These are phyloP conservation scores for Cordyceps javanica DNA, from an alignment of 2,329 filamentous ascomycete genomes.

Conservation along the genomic window DNA sequence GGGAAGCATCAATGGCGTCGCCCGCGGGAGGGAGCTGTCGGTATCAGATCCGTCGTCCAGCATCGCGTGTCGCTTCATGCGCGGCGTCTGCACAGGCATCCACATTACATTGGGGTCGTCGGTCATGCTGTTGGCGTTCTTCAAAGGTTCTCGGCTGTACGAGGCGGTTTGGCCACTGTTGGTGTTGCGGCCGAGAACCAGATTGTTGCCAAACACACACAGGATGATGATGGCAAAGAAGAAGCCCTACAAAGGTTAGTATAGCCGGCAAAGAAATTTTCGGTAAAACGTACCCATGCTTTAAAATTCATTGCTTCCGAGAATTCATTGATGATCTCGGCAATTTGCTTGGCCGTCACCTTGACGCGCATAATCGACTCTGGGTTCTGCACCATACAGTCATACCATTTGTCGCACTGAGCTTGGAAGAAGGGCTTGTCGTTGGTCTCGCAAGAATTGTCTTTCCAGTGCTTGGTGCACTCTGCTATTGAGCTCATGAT, in stretches of 20 bases:
- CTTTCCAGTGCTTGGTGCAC: slow-evolving; percentile 67
- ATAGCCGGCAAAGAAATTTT: neutral
- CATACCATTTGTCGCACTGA: slow-evolving; percentile 73
- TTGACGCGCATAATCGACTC: slow-evolving; percentile 70
- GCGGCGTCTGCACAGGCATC: slow-evolving; percentile 45
- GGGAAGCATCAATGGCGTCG: slow-evolving; percentile 36
- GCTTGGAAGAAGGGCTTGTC: slow-evolving; percentile 66
- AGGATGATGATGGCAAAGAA: slow-evolving; percentile 43
- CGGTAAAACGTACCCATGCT: slow-evolving; percentile 44
- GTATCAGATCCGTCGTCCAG: slow-evolving; percentile 44
- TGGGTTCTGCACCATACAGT: slow-evolving; percentile 82
- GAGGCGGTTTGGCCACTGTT: slow-evolving; percentile 17
- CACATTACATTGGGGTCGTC: slow-evolving; percentile 40
- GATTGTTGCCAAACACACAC: slow-evolving; percentile 45
- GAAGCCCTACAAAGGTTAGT: slow-evolving; percentile 37
- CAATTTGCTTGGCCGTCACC: slow-evolving; percentile 80
- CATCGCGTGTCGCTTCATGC: slow-evolving; percentile 35
- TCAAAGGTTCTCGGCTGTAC: slow-evolving; percentile 20
- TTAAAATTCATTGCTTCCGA: slow-evolving; percentile 87
- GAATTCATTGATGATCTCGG: slow-evolving; percentile 89
- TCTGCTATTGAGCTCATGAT: slow-evolving; percentile 66
- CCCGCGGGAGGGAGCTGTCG: slow-evolving; percentile 41
- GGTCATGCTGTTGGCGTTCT: slow-evolving; percentile 18
- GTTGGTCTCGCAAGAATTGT: slow-evolving; percentile 65
- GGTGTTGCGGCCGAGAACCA: slow-evolving; percentile 35